phyloP scores from a whole-genome alignment of 2,329 filamentous ascomycete genomes.

The Colletotrichum sp. region DNA sequence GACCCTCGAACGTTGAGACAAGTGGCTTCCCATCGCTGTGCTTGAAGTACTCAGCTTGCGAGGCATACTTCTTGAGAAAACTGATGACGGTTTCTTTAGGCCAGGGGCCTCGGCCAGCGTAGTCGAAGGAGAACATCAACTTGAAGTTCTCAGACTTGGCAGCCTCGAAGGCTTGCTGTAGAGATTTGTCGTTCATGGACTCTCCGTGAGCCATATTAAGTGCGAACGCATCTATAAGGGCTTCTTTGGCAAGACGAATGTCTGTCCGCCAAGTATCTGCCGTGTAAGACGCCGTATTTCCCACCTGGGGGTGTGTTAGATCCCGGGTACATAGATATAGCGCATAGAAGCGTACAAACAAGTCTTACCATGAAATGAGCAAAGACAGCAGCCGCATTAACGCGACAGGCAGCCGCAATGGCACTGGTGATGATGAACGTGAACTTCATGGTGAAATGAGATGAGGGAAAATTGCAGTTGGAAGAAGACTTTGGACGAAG shows the following conservation, averaged over 20 bases:
- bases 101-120: background rate
- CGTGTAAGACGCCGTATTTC: background rate
- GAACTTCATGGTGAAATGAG: too few relatives aligned
- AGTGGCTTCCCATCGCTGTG: constrained; percentile 31
- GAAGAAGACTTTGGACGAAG: too few relatives aligned
- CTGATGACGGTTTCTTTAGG: background rate
- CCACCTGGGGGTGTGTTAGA: background rate
- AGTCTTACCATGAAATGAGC: background rate
- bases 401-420: background rate
- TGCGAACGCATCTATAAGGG: constrained; percentile 7
- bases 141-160: background rate
- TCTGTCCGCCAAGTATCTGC: background rate
- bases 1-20: constrained; percentile 49
- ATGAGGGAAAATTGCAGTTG: too few relatives aligned
- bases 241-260: background rate
- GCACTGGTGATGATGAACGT: background rate
- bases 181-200: constrained; percentile 15
- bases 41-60: constrained; percentile 16
- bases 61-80: background rate
- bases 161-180: background rate
- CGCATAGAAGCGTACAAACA: too few relatives aligned
- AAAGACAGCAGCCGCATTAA: background rate
- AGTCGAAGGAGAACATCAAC: constrained; percentile 7
- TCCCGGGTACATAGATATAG: background rate
- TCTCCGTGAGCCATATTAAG: background rate